phyloP scores from a whole-genome alignment of 2,329 filamentous ascomycete genomes.

The Sordariomycetes sp. region DNA sequence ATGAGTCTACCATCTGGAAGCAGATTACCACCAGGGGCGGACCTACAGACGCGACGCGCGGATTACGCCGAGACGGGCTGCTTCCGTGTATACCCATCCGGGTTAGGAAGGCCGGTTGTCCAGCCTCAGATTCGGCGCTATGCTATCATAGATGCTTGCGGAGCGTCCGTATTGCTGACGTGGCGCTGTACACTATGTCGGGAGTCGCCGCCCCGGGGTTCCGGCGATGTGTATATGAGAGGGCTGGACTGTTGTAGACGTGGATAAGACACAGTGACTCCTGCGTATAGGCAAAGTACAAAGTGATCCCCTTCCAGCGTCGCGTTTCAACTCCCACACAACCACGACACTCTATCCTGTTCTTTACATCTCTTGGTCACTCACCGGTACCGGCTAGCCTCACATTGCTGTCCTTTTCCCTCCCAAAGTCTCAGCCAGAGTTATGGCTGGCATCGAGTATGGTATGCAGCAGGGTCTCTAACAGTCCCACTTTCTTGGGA shows the following conservation, averaged over 20 bases:
- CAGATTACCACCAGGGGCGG: not conserved
- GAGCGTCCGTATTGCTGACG: not conserved
- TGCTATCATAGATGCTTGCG: not conserved
- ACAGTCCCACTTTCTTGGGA: not conserved
- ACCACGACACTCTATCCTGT: no score
- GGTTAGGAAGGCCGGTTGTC: not conserved
- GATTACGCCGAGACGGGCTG: not conserved
- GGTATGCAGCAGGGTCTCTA: not conserved
- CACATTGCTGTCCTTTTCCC: no score
- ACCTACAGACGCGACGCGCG: not conserved
- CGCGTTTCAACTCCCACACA: no score
- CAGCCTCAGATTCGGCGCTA: not conserved
- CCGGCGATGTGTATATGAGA: not conserved
- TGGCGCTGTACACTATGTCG: not conserved
- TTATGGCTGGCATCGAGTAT: not conserved
- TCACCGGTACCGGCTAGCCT: no score
- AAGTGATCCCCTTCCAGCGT: no score
- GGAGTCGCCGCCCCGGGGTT: not conserved
- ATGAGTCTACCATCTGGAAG: no score
- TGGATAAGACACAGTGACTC: no score
- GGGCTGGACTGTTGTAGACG: no score
- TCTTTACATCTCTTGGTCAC: no score
- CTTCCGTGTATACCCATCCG: not conserved
- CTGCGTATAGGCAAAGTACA: not conserved
- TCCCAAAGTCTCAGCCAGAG: no score